These are phyloP conservation scores for Phytophthora nicotianae DNA, from an alignment of 352 stramenopile species.

Conservation along the genomic window DNA sequence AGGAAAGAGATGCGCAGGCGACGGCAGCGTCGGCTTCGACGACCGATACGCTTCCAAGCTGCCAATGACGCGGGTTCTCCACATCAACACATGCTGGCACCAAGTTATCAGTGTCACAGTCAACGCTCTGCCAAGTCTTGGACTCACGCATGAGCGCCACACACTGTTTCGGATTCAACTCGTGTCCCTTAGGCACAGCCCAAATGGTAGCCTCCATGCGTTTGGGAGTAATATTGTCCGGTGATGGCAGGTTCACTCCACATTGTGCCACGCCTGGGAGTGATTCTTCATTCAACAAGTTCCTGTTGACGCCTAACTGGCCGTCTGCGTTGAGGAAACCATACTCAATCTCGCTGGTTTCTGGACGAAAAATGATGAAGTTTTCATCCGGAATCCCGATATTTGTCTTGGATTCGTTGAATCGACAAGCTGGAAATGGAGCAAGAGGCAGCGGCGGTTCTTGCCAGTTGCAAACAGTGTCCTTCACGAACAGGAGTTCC, in stretches of 20 bases:
- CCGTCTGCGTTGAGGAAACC: slow-evolving; percentile 82
- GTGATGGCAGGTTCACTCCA: slow-evolving; percentile 79
- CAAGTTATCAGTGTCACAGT: slow-evolving; percentile 53
- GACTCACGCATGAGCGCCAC: slow-evolving; percentile 50
- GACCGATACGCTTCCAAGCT: slow-evolving; percentile 33
- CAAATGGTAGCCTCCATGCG: slow-evolving; percentile 83
- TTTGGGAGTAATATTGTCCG: slow-evolving; percentile 84
- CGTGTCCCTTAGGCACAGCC: slow-evolving; percentile 40
- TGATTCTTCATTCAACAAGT: slow-evolving; percentile 70
- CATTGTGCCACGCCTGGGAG: slow-evolving; percentile 71
- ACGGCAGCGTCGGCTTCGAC: slow-evolving; percentile 40
- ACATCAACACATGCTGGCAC: slow-evolving; percentile 46
- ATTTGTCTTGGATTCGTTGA: slow-evolving; percentile 46
- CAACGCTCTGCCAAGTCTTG: slow-evolving; percentile 57
- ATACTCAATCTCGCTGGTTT: slow-evolving; percentile 88
- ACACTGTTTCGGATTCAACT: slow-evolving; percentile 49
- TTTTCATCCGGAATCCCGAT: slow-evolving; percentile 49
- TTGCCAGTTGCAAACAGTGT: slow-evolving; percentile 78
- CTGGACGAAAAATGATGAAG: slow-evolving; percentile 75
- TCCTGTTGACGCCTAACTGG: slow-evolving; percentile 66
- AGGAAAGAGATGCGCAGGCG: slow-evolving; percentile 26
- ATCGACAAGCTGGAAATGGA: slow-evolving; percentile 64
- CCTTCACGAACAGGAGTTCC: slow-evolving; percentile 80
- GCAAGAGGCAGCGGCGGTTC: slow-evolving; percentile 67
- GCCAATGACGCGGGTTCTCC: slow-evolving; percentile 42